Evolutionary conservation across 345 rosid species (phyloP).

Genomic region (Trapa bicornis): DNA sequence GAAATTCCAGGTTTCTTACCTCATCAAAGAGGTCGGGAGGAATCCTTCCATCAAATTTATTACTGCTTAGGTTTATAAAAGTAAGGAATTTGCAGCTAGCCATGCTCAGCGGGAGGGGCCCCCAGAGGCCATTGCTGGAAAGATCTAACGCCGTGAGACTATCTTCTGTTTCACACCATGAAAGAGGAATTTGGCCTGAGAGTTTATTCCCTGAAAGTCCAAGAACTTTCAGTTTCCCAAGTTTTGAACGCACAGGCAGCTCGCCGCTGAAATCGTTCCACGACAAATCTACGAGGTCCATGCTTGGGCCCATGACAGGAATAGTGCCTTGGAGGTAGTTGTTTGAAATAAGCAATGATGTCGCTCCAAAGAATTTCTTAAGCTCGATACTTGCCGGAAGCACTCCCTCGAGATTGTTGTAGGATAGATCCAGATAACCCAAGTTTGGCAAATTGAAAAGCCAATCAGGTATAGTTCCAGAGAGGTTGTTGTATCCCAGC

Average conservation of each 20-base stretch:
- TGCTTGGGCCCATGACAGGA: neutral
- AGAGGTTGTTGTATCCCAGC: neutral
- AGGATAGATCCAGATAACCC: slow-evolving; percentile 1
- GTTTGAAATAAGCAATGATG: neutral
- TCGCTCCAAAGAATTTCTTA: neutral
- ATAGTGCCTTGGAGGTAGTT: neutral
- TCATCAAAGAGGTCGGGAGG: neutral
- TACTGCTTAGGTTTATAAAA: neutral
- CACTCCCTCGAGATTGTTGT: neutral
- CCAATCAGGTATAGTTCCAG: slow-evolving; percentile 3
- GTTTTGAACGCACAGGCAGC: neutral
- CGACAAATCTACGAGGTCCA: neutral
- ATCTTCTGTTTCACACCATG: neutral
- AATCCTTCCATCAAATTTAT: neutral
- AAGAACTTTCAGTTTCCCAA: neutral
- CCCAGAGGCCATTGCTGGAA: slow-evolving; percentile 1
- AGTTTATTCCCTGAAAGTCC: slow-evolving; percentile 2
- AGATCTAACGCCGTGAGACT: neutral
- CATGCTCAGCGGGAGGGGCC: neutral
- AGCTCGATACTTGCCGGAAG: neutral
- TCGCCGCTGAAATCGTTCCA: neutral
- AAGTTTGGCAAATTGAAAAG: slow-evolving; percentile 3
- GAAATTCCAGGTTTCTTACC: neutral
- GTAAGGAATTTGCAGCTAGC: neutral
- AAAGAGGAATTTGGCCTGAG: neutral